These are phyloP conservation scores for Sporothrix luriei DNA, from an alignment of 2,329 filamentous ascomycete species.

Conservation along the genomic window DNA sequence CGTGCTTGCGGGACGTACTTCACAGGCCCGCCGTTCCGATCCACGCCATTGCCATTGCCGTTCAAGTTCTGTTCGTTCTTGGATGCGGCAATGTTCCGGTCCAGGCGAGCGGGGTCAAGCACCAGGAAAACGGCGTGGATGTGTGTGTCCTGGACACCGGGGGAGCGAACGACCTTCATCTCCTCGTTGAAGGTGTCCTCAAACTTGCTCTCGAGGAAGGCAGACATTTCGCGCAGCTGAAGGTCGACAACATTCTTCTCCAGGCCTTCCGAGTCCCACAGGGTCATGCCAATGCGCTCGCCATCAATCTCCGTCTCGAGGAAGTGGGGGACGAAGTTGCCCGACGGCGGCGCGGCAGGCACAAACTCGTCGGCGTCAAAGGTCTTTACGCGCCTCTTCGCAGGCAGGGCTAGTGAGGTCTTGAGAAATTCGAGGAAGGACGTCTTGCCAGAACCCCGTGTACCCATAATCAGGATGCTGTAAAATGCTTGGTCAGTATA, in stretches of 20 bases:
- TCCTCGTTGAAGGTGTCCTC: constrained; percentile 97
- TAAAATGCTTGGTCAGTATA: constrained; percentile 26
- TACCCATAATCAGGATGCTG: constrained; percentile 88
- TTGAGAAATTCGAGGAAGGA: constrained; percentile 96
- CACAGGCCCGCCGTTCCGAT: constrained; percentile 51
- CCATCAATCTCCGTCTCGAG: constrained; percentile 92
- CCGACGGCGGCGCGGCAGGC: constrained; percentile 55
- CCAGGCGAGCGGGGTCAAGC: constrained; percentile 82
- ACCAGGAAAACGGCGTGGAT: constrained; percentile 95
- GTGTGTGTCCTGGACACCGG: constrained; percentile 91
- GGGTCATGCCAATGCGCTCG: constrained; percentile 85
- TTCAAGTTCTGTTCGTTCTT: constrained; percentile 48
- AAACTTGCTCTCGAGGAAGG: constrained; percentile 96
- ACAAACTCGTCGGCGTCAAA: constrained; percentile 61
- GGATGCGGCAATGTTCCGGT: constrained; percentile 74
- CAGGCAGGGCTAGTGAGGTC: constrained; percentile 78
- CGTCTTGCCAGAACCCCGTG: constrained; percentile 86
- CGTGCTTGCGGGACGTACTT: constrained; percentile 51
- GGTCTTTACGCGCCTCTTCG: constrained; percentile 68
- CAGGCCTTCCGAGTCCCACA: constrained; percentile 95
- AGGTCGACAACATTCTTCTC: constrained; percentile 95
- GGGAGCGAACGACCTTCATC: constrained; percentile 93
- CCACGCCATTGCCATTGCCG: constrained; percentile 46
- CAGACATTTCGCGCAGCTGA: constrained; percentile 85
- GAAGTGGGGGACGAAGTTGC: constrained; percentile 84